Conservation (phyloP, 1,139 yeast species). For the Scheffersomyces cryptocercus region DNA sequence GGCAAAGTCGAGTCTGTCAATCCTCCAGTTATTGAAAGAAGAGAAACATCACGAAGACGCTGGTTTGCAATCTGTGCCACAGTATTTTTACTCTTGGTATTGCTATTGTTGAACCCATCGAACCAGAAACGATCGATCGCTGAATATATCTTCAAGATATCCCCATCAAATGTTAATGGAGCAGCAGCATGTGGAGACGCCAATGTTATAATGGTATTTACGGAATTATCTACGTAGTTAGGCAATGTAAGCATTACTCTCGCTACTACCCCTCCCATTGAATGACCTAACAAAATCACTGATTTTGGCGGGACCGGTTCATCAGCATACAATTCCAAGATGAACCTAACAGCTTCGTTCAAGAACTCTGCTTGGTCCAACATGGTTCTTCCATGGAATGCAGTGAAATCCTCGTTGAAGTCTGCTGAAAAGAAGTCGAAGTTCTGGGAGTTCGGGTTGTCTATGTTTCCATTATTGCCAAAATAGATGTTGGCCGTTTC, state of each 20-base stretch:
- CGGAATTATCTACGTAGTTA: constrained; percentile 67
- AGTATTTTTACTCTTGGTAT: constrained; percentile 9
- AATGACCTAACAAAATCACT: constrained; percentile 84
- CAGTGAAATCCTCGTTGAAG: constrained; percentile 94
- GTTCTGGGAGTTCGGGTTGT: constrained; percentile 37
- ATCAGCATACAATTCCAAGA: constrained; percentile 61
- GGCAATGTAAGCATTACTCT: constrained; percentile 78
- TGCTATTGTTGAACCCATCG: constrained; percentile 43
- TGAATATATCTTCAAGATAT: constrained; percentile 70
- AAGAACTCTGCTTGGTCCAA: constrained; percentile 92
- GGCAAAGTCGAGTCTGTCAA: constrained; percentile 79
- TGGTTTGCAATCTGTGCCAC: constrained; percentile 33
- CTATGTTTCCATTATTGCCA: constrained; percentile 18
- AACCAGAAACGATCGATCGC: constrained; percentile 83
- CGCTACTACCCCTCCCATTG: constrained; percentile 96
- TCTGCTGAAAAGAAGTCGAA: constrained; percentile 88
- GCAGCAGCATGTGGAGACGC: constrained; percentile 94
- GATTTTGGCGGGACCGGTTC: constrained; percentile 54
- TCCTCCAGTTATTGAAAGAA: constrained; percentile 92
- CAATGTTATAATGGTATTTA: constrained; percentile 82
- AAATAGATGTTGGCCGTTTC: constrained; percentile 57
- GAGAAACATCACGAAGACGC: constrained; percentile 51
- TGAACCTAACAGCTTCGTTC: constrained; percentile 82
- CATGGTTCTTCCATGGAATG: constrained; percentile 92
- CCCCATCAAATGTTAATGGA: constrained; percentile 95